phyloP scores from a whole-genome alignment of 768 basidiomycete species.

The Suillus occidentalis region DNA sequence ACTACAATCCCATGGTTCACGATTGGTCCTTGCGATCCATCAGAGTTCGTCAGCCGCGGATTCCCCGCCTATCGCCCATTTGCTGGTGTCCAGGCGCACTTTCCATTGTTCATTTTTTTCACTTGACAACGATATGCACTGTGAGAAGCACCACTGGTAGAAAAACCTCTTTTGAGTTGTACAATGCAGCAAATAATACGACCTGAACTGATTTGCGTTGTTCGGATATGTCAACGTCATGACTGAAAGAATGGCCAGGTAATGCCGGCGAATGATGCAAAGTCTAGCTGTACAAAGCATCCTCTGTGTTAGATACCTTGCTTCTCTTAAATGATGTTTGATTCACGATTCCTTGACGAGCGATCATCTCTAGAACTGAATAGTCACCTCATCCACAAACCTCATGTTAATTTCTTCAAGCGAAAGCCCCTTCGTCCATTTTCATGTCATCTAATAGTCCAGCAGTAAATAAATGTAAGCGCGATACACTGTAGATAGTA shows the following conservation, averaged over 20 bases:
- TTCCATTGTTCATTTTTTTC: too few relatives aligned
- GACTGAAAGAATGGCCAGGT: background rate
- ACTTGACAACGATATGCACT: background rate
- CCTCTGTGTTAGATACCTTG: background rate
- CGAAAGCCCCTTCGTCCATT: background rate
- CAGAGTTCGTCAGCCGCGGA: background rate
- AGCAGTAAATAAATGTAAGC: too few relatives aligned
- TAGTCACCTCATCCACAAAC: slow-evolving; percentile 9
- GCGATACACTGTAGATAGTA: too few relatives aligned
- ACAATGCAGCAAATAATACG: background rate
- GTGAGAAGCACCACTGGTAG: background rate
- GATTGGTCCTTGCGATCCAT: background rate
- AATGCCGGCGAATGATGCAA: too few relatives aligned
- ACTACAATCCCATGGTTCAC: background rate
- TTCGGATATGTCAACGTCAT: background rate
- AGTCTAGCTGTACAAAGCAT: background rate
- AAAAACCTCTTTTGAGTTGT: background rate
- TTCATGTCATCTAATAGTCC: background rate
- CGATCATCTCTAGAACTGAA: background rate
- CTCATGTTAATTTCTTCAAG: slow-evolving; percentile 8
- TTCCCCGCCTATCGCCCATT: background rate
- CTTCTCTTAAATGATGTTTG: background rate
- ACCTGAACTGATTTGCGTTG: background rate
- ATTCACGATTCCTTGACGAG: background rate
- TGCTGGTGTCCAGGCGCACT: background rate